Percentiles rank a stretch among this genome's conserved stretches.
Evolutionary conservation across 1,139 yeast species (phyloP).

Genomic region (Geotrichum cucujoidarum): DNA sequence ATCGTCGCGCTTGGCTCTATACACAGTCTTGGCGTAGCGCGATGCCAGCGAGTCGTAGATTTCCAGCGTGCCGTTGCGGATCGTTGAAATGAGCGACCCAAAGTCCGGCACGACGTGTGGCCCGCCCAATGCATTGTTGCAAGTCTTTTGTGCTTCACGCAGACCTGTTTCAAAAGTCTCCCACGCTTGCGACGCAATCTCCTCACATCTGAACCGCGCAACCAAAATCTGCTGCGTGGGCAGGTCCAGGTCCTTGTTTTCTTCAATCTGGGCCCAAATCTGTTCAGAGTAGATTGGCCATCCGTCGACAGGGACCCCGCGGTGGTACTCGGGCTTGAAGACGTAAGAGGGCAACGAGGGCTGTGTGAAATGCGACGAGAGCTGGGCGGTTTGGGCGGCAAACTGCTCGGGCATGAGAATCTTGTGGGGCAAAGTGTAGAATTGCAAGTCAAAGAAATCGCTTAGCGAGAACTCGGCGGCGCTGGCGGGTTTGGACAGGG

Average conservation of each 20-base stretch:
- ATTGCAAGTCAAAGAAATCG: constrained; percentile 82
- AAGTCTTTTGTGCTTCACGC: constrained; percentile 24
- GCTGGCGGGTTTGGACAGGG: constrained; percentile 60
- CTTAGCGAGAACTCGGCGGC: constrained; percentile 47
- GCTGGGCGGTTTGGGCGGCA: constrained; percentile 50
- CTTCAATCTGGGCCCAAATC: constrained; percentile 92
- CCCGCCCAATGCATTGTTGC: constrained; percentile 24
- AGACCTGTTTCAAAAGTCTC: constrained; percentile 44
- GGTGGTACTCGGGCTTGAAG: constrained; percentile 71
- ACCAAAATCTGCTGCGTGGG: constrained; percentile 96
- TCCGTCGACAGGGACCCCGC: constrained; percentile 87
- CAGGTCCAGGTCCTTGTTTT: constrained; percentile 85
- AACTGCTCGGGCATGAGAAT: constrained; percentile 74
- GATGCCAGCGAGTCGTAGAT: constrained; percentile 67
- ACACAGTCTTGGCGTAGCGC: constrained; percentile 62
- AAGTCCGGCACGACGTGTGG: constrained; percentile 27
- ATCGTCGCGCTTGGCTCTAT: constrained; percentile 52
- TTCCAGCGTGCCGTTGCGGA: constrained; percentile 41
- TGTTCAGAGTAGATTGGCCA: constrained; percentile 90
- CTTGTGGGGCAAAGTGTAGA: constrained; percentile 81
- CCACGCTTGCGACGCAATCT: constrained; percentile 55
- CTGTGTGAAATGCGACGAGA: constrained; percentile 55
- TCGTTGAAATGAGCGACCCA: constrained; percentile 29
- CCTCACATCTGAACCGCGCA: constrained; percentile 92
- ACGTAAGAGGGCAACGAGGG: constrained; percentile 36